phyloP scores from a whole-genome alignment of 2,329 filamentous ascomycete genomes.

The Orbilia oligospora region DNA sequence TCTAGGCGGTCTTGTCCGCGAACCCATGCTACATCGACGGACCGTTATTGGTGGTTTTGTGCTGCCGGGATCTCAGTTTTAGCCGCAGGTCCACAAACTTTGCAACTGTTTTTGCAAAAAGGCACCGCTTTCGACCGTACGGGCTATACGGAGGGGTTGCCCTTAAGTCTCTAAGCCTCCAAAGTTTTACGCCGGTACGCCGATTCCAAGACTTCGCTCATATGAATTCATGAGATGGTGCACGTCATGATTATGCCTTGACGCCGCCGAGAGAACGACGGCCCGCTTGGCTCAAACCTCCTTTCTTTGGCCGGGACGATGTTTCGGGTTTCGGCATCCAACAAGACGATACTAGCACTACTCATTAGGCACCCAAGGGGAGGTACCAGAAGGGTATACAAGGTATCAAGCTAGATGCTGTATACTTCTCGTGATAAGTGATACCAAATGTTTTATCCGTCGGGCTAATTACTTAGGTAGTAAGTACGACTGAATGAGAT shows the following conservation, averaged over 20 bases:
- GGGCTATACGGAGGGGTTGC: not conserved
- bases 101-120: not conserved
- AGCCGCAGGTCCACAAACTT: not conserved
- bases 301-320: not conserved
- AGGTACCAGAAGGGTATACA: too few relatives aligned
- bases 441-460: not conserved
- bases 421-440: too few relatives aligned
- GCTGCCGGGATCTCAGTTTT: not conserved
- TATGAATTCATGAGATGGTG: not conserved
- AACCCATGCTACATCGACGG: constrained; percentile 24
- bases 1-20: constrained; percentile 18
- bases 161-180: not conserved
- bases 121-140: constrained; percentile 1
- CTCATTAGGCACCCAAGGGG: too few relatives aligned
- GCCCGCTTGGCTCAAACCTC: constrained; percentile 8
- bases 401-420: too few relatives aligned
- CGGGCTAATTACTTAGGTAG: too few relatives aligned
- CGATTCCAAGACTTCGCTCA: constrained; percentile 2
- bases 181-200: not conserved
- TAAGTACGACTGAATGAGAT: too few relatives aligned
- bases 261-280: constrained; percentile 3
- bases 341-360: too few relatives aligned
- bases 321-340: constrained; percentile 18
- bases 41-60: constrained; percentile 7
- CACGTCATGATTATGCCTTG: constrained; percentile 15